Conservation (phyloP, 768 basidiomycete species). For the Chalciporus pseudorubinellus region DNA sequence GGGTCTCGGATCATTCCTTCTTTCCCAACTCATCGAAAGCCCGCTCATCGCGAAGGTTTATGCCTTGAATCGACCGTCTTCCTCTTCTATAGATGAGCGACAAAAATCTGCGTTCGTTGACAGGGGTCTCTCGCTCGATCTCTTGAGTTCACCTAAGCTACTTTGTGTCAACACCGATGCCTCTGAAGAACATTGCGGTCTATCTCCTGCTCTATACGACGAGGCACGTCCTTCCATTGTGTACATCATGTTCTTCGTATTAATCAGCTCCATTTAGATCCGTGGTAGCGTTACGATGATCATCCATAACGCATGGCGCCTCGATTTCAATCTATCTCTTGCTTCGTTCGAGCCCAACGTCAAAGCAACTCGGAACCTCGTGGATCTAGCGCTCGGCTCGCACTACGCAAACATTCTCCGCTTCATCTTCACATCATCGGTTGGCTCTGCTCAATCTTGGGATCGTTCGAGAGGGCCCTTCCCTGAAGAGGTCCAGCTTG, state of each 20-base stretch:
- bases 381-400: slow-evolving; percentile 35
- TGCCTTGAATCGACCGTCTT: slow-evolving; percentile 29
- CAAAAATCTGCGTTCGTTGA: slow-evolving; percentile 35
- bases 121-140: slow-evolving; percentile 28
- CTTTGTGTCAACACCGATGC: slow-evolving; percentile 39
- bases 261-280: slow-evolving; percentile 4
- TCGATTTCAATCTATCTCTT: slow-evolving; percentile 42
- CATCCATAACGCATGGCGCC: slow-evolving; percentile 38
- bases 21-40: slow-evolving; percentile 28
- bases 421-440: slow-evolving; percentile 28
- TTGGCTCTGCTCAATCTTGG: slow-evolving; percentile 22
- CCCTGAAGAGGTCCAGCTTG: slow-evolving; percentile 35
- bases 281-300: slow-evolving; percentile 27
- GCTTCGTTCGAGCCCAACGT: slow-evolving; percentile 38
- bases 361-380: slow-evolving; percentile 30
- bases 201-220: slow-evolving; percentile 23
- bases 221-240: slow-evolving; percentile 23
- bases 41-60: slow-evolving; percentile 28
- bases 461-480: slow-evolving; percentile 25
- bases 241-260: too few relatives aligned
- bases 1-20: slow-evolving; percentile 37
- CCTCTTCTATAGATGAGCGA: slow-evolving; percentile 18
- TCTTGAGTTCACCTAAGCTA: slow-evolving; percentile 33
- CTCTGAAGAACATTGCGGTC: slow-evolving; percentile 28
- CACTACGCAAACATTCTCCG: slow-evolving; percentile 10